Conservation (phyloP, 495 filamentous ascomycete genomes). For the Platismatia glauca region DNA sequence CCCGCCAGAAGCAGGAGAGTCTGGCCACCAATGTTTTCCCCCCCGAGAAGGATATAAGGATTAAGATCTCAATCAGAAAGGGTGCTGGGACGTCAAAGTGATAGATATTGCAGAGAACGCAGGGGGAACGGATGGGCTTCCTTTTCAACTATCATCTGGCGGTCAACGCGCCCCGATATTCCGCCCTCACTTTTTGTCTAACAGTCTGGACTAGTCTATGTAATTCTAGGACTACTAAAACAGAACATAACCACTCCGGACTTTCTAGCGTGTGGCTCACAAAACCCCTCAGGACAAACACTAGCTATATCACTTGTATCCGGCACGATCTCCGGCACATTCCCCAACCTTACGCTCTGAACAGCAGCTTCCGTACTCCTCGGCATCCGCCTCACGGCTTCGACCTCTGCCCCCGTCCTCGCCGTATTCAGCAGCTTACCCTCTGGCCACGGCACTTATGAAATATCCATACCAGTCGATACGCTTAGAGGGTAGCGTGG, state of each 20-base stretch:
- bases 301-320: constrained; percentile 32
- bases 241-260: too few species aligned
- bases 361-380: constrained; percentile 30
- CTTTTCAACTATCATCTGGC: too few species aligned
- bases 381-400: constrained; percentile 39
- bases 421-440: constrained; percentile 44
- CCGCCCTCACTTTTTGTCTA: too few species aligned
- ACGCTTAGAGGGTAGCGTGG: constrained; percentile 41
- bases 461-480: constrained; percentile 56
- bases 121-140: not conserved
- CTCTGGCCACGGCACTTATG: constrained; percentile 47
- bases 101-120: not conserved
- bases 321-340: constrained; percentile 37
- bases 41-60: constrained; percentile 16
- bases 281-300: constrained; percentile 37
- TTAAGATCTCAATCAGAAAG: constrained; percentile 2
- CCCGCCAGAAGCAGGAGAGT: constrained; percentile 23
- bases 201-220: too few species aligned
- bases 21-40: constrained; percentile 24
- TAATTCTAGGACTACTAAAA: too few species aligned
- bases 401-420: constrained; percentile 34
- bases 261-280: too few species aligned
- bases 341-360: constrained; percentile 27
- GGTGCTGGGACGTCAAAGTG: not conserved
- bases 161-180: too few species aligned